Evolutionary conservation across 2,329 filamentous ascomycete species (phyloP).

Genomic region (Davidsoniella eucalypti): DNA sequence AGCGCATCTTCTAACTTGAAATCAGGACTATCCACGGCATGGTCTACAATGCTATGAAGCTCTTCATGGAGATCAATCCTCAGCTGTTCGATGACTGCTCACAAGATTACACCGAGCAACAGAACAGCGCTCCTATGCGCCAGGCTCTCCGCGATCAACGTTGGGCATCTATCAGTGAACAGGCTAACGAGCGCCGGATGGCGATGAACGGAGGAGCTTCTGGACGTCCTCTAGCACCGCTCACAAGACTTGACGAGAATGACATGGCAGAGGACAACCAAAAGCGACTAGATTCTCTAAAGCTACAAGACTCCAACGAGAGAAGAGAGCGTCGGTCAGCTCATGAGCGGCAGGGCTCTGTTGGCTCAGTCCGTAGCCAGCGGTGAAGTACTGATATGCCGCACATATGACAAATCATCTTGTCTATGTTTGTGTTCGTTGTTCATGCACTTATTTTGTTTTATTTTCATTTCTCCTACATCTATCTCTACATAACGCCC

Average conservation of each 20-base stretch:
- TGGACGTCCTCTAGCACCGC: conserved; percentile 24
- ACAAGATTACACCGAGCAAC: conserved; percentile 91
- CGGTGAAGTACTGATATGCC: conserved; percentile 22
- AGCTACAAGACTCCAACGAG: conserved; percentile 64
- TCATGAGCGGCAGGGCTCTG: conserved; percentile 45
- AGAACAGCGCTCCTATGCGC: conserved; percentile 76
- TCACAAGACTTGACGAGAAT: conserved; percentile 51
- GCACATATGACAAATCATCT: no score
- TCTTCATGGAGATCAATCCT: conserved; percentile 99
- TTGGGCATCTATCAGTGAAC: conserved; percentile 74
- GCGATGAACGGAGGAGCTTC: conserved; percentile 21
- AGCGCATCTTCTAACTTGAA: background rate
- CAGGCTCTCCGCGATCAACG: conserved; percentile 69
- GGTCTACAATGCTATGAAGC: conserved; percentile 99
- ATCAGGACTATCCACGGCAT: conserved; percentile 92
- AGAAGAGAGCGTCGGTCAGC: conserved; percentile 28
- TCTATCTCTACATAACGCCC: background rate
- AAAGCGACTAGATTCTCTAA: conserved; percentile 75
- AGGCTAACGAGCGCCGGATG: conserved; percentile 53
- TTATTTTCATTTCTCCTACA: conserved; percentile 7
- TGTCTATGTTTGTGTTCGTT: conserved; percentile 3
- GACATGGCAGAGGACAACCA: conserved; percentile 73
- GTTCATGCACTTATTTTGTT: conserved; percentile 6
- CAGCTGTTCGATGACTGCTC: conserved; percentile 98
- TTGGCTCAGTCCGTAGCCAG: conserved; percentile 36